Percentiles rank a stretch among this genome's conserved stretches.
Conservation (phyloP, 73 alveolate species). For the Paramecium sonneborni region DNA sequence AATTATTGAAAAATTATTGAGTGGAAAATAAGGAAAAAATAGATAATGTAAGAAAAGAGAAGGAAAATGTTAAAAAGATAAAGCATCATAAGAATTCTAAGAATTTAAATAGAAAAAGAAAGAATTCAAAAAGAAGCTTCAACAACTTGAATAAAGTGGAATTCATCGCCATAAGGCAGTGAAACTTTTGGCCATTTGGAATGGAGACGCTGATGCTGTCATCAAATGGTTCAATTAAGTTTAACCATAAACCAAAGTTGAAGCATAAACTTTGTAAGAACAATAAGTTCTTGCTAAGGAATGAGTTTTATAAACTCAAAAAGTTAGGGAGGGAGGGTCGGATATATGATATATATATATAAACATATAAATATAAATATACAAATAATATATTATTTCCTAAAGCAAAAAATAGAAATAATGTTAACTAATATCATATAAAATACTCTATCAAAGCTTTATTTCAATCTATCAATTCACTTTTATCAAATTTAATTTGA, state of each 20-base stretch:
- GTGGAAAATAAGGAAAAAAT: neutral
- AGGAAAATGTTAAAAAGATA: neutral
- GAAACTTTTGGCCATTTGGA: slow-evolving; percentile 43
- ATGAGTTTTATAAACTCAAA: slow-evolving; percentile 12
- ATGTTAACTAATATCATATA: neutral
- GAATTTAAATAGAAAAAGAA: neutral
- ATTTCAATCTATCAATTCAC: slow-evolving; percentile 10
- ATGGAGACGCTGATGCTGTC: slow-evolving; percentile 43
- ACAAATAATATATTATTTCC: neutral
- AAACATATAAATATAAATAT: neutral
- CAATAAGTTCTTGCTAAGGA: neutral
- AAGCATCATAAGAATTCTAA: neutral
- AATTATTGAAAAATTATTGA: neutral
- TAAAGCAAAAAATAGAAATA: neutral
- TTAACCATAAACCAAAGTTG: neutral
- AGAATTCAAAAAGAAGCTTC: slow-evolving; percentile 16
- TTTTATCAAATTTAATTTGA: slow-evolving; percentile 5
- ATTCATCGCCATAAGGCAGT: slow-evolving; percentile 22
- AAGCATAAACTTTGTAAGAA: neutral
- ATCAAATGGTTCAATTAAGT: slow-evolving; percentile 4
- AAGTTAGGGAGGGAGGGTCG: slow-evolving; percentile 60
- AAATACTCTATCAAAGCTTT: neutral
- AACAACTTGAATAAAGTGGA: neutral
- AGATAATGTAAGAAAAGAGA: neutral
- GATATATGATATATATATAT: slow-evolving; percentile 45